Evolutionary conservation across 345 rosid genomes (phyloP).

Genomic region (Pelargonium nanum): DNA sequence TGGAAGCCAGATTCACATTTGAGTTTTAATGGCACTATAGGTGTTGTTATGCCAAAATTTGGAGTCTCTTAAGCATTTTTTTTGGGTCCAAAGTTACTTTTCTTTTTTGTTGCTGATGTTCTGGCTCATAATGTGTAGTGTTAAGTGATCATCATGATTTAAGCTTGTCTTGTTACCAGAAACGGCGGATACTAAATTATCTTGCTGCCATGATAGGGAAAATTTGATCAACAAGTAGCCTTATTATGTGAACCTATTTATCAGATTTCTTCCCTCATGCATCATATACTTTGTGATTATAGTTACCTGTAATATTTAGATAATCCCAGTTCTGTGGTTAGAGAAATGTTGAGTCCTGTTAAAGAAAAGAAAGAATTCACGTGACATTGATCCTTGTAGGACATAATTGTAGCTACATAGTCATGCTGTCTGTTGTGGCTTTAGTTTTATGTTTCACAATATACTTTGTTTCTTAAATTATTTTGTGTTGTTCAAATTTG

Average conservation of each 20-base stretch:
- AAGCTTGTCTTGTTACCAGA: background rate
- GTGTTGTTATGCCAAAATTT: background rate
- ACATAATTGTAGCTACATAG: background rate
- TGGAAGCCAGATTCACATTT: background rate
- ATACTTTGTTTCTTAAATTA: background rate
- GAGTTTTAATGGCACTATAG: background rate
- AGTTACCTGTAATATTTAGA: too few species aligned
- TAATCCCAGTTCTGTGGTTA: background rate
- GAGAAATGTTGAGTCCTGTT: background rate
- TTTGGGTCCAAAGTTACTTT: background rate
- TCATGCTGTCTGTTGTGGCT: background rate
- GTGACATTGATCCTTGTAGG: background rate
- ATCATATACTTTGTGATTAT: too few species aligned
- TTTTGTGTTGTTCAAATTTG: background rate
- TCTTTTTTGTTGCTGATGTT: background rate
- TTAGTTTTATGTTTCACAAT: background rate
- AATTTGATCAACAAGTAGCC: background rate
- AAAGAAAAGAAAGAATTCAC: background rate
- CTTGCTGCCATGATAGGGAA: background rate
- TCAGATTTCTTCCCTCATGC: background rate
- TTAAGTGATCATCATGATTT: background rate
- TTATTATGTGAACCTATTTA: background rate
- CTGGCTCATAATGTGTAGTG: background rate
- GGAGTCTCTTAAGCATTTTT: background rate
- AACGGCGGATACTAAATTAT: background rate